Base-by-base conservation (phyloP, 352 stramenopile species). In the Globisporangium spinosum region DNA sequence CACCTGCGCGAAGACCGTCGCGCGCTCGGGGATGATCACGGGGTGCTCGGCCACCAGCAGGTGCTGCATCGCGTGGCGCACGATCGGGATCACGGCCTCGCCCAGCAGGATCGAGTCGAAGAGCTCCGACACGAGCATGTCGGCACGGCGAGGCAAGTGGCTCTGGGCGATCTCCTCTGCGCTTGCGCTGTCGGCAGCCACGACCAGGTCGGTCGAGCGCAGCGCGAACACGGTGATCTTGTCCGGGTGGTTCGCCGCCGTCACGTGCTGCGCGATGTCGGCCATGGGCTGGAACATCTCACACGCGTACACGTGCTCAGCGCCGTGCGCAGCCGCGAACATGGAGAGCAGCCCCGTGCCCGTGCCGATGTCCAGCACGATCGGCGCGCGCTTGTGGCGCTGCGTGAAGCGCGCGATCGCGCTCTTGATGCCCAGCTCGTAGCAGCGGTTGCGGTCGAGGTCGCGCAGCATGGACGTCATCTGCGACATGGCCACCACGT, bases 41-140 rank as follows among this genome's bases (percentile, higher is more conserved):
- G 86, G 78, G 43, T 49, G 4, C 20, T 89, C 75, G 0, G 75
- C 69, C 25, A 73, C 74, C 12, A 94, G 69, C 62, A 97, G 66
- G 51, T 91, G 78, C 43, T 80, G 59, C 66, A 81, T 76, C 17
- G 91, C 91, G 67, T 97, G 86, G 38, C 82, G 72, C 47, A 98
- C 76, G 17, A 92, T 92, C 27, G 89, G 85, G 13, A 98, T 73
- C 54, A 97, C 88, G 3, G 86, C 85, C 74, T 98, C 93, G 35
- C 90, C 89, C 27, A 98, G 82, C 55, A 98, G 68, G 2, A 93
- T 80, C 69, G 89, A 97, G 78, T 98, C 93, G 58, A 98, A 93
- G 25, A 97, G 83, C 78, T 98, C 93, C 9, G 91, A 97, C 47
- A 98, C 91, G n/a, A 97, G 77, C 74, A 98, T 85, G 61, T 98